phyloP scores from a whole-genome alignment of 2,329 filamentous ascomycete species.

The Apiospora phragmitis region DNA sequence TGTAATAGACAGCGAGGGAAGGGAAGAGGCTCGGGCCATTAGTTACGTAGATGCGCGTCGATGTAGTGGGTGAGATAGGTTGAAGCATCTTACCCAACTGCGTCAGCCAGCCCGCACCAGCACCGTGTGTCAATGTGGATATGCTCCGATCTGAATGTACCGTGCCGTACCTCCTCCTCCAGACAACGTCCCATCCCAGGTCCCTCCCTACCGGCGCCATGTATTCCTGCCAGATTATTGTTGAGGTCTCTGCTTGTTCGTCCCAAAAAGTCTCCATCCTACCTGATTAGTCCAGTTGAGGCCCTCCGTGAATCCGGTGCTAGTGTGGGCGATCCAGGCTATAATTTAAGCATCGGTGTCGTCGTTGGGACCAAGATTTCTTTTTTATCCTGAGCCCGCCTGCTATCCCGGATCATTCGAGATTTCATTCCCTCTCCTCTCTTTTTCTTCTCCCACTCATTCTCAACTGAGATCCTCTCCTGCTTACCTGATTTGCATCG shows the following conservation, averaged over 20 bases:
- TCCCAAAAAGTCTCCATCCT: not conserved
- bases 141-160: not conserved
- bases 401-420: not conserved
- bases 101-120: conserved; percentile 2
- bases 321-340: not conserved
- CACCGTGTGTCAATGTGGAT: conserved; percentile 4
- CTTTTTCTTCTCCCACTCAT: not conserved
- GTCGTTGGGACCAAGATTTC: not conserved
- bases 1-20: not conserved
- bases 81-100: not conserved
- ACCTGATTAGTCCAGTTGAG: conserved; percentile 5
- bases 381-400: conserved; percentile 4
- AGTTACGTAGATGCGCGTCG: not conserved
- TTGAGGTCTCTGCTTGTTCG: not conserved
- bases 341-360: conserved; percentile 3
- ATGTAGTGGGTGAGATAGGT: not conserved
- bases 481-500: not conserved
- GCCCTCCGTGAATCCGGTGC: conserved; percentile 4
- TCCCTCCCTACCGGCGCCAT: not conserved
- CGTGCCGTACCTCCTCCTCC: not conserved
- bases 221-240: not conserved
- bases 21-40: not conserved
- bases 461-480: not conserved
- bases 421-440: not conserved
- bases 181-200: not conserved